Evolutionary conservation across 768 basidiomycete genomes (phyloP), one percentile per base, ranked within the genome.

Genomic region (Suillus occidentalis): DNA sequence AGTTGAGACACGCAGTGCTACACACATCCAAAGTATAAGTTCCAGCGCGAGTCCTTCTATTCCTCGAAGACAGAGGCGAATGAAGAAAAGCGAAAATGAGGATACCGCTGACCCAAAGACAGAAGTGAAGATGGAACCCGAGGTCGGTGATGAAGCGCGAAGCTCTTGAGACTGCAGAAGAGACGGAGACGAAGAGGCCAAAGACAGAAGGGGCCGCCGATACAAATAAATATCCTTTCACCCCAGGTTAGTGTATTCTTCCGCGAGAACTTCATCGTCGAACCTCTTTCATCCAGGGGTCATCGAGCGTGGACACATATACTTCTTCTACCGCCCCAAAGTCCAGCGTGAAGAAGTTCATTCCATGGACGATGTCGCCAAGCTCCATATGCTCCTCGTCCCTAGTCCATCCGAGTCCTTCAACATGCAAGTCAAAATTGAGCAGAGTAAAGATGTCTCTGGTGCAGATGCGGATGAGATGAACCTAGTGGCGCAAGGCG

Each of bases 271-370:
- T 52, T 37, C 31, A 31, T 39, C 36, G 47, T 13, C 40, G 39
- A 40, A 20, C n/a, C 25, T 50, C 2, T 36, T 14, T n/a, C 34
- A n/a, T 59, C 9, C 58, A 87, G 85, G 85, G 10, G 83, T 82
- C 12, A 85, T 85, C 60, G 85, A 87, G 68, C 76, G 86, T 18
- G 86, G 86, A 10, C 84, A 87, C 66, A 80, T 89, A 53, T 88
- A 88, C 74, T 87, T 89, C 72, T 84, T 87, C 75, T 89, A 86
- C 69, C 83, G 85, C 13, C 87, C 87, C 4, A 81, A 84, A 36
- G 85, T 87, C 22, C 74, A 87, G 68, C 71, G 76, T 16, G 82
- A 85, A 64, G 81, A 86, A 64, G 84, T 80, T 0, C 71, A 82
- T n/a, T 84, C 83, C 8, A 65, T 88, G 37, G 85, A 87, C 71